Conservation (phyloP, 768 basidiomycete species). For the Coprinopsis strossmayeri region DNA sequence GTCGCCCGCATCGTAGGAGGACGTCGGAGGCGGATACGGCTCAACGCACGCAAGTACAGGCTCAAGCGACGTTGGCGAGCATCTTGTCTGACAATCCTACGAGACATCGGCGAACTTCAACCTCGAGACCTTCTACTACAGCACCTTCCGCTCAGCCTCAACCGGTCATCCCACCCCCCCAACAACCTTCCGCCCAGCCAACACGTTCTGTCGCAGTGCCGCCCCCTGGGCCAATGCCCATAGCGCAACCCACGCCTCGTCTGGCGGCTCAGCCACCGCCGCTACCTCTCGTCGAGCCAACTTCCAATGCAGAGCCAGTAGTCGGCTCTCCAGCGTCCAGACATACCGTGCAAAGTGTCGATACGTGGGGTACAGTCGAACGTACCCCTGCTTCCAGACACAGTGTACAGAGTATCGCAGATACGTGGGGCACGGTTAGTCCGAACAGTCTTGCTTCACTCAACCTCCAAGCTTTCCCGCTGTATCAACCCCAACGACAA, state of each 20-base stretch:
- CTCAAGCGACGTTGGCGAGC: background rate
- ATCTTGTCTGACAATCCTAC: background rate
- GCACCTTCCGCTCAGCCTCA: background rate
- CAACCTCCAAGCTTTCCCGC: too few species aligned
- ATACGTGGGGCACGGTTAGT: too few species aligned
- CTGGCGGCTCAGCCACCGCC: background rate
- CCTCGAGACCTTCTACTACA: background rate
- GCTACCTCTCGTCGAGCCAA: too few species aligned
- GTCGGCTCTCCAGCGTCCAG: too few species aligned
- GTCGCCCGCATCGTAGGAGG: background rate
- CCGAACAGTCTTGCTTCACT: too few species aligned
- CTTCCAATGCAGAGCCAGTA: too few species aligned
- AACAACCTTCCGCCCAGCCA: background rate
- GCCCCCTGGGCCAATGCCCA: background rate
- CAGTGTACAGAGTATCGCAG: too few species aligned
- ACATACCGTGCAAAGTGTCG: too few species aligned
- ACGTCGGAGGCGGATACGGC: background rate
- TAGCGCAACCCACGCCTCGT: conserved; percentile 4
- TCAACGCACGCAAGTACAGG: background rate
- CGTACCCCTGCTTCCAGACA: too few species aligned
- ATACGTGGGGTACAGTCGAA: too few species aligned
- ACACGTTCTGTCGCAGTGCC: background rate
- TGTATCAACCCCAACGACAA: too few species aligned
- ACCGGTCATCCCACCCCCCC: background rate
- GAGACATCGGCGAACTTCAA: background rate